A percentile compares a stretch with the other conserved stretches of the same genome.
phyloP scores from a whole-genome alignment of 1,284 basidiomycete species.

The Meira nashicola region DNA sequence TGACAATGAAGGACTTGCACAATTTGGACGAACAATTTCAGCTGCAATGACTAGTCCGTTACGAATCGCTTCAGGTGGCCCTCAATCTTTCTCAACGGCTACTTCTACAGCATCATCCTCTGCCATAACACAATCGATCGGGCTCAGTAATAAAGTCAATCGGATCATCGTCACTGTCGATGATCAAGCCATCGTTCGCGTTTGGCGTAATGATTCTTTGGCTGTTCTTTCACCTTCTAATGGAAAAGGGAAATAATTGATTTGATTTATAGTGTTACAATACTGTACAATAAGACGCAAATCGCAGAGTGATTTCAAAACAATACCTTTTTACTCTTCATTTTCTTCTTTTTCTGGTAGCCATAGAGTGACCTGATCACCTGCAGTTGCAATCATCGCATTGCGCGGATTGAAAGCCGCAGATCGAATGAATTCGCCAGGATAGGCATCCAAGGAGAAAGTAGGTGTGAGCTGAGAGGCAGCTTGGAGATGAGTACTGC shows the following conservation, averaged over 20 bases:
- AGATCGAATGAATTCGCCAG: constrained; percentile 23
- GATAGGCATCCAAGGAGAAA: constrained; percentile 29
- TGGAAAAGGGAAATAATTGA: too few species aligned
- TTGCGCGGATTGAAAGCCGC: constrained; percentile 45
- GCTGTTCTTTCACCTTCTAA: too few species aligned
- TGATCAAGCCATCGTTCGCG: constrained; percentile 22
- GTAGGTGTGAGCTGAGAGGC: constrained; percentile 18
- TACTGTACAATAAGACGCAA: too few species aligned
- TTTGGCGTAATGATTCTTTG: constrained; percentile 29
- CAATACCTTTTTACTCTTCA: too few species aligned
- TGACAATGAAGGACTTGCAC: neutral
- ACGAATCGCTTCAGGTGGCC: neutral
- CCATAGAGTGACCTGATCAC: constrained; percentile 44
- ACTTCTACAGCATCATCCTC: too few species aligned
- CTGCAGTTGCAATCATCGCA: constrained; percentile 40
- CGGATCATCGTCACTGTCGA: constrained; percentile 38
- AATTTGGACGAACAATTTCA: neutral
- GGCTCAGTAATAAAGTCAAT: constrained; percentile 7
- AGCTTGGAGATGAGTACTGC: too few species aligned
- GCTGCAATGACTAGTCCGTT: neutral
- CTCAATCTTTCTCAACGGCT: too few species aligned
- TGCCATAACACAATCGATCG: neutral
- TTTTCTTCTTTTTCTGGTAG: constrained; percentile 28
- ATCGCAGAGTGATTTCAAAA: too few species aligned
- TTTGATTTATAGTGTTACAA: too few species aligned